Evolutionary conservation across 306 rosid genomes (phyloP).

Genomic region (Medicago arabica): DNA sequence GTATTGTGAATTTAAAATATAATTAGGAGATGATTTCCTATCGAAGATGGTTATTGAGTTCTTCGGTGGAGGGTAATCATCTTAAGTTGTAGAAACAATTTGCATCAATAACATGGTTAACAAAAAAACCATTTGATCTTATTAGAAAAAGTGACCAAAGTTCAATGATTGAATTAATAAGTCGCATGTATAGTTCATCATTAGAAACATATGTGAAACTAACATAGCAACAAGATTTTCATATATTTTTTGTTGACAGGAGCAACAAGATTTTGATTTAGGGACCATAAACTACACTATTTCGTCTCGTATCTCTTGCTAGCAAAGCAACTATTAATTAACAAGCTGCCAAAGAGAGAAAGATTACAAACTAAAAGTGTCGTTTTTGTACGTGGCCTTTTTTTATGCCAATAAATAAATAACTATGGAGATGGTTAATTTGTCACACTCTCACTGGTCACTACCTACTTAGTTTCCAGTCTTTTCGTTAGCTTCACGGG

Average conservation of each 20-base stretch:
- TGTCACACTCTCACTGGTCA: slow-evolving; percentile 22
- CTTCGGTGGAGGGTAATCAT: too few species aligned
- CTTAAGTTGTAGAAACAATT: too few species aligned
- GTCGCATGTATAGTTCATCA: neutral
- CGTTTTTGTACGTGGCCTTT: slow-evolving; percentile 19
- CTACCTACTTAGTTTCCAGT: slow-evolving; percentile 23
- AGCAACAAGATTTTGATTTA: neutral
- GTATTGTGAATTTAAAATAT: too few species aligned
- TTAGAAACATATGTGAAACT: slow-evolving; percentile 4
- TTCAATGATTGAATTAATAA: neutral
- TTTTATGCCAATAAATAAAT: neutral
- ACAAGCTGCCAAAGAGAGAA: slow-evolving; percentile 14
- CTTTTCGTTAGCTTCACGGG: slow-evolving; percentile 45
- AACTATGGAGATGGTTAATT: neutral
- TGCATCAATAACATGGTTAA: too few species aligned
- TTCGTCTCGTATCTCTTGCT: slow-evolving; percentile 31
- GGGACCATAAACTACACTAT: slow-evolving; percentile 33
- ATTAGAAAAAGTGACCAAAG: neutral
- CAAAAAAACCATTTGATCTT: neutral
- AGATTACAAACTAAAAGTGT: neutral
- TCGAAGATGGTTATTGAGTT: too few species aligned
- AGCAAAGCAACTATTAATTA: neutral
- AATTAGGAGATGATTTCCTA: too few species aligned
- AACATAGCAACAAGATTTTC: neutral
- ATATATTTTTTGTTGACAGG: neutral